Base-by-base conservation (phyloP, 768 basidiomycete species). In the Candolleomyces aberdarensis region DNA sequence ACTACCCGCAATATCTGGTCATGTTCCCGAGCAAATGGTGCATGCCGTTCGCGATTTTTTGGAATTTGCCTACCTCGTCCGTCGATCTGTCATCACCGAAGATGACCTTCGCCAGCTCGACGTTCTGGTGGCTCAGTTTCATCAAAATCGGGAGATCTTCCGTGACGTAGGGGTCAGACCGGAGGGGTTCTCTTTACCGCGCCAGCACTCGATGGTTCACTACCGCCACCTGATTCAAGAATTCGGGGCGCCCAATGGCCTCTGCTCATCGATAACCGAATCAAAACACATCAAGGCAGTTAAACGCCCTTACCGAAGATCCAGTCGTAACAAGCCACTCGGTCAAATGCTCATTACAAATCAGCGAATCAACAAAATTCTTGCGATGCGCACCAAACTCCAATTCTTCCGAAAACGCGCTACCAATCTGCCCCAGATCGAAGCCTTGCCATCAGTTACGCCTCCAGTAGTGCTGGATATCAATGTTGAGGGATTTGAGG, bases 291-390 rank as follows among this genome's bases (percentile, higher is more conserved):
- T 74, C 40, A 66, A 55, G 7, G 74, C 72, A 20, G 69, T 76
- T 22, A 78, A 77, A 59, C 50, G 69, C 22, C 76, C 75, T 0
- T 78, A 70, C 69, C 58, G 70, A 1, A 65, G 70, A 4, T 76
- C 74, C 3, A 76, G 63, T 60, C 64, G 59, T 0, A 65, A 68
- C 57, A 60, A 76, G 9, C 67, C 76, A 1, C 64, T 78, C 3
- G 65, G 63, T 0, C 75, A 78, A 53, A 78, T 78, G 75, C 66
- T 79, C 8, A 46, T 69, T 6, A 74, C 70, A 0, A 75, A 71
- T 56, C 67, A 67, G 19, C 56, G 65, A 15, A 57, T 71, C 0
- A 70, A 74, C 58, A 75, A 76, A 57, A 60, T 78, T n/a, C n/a
- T n/a, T n/a, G n/a, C n/a, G n/a, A n/a, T n/a, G n/a, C n/a, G n/a